Evolutionary conservation across 2,329 filamentous ascomycete genomes (phyloP).

Genomic region (Zalaria obscura): DNA sequence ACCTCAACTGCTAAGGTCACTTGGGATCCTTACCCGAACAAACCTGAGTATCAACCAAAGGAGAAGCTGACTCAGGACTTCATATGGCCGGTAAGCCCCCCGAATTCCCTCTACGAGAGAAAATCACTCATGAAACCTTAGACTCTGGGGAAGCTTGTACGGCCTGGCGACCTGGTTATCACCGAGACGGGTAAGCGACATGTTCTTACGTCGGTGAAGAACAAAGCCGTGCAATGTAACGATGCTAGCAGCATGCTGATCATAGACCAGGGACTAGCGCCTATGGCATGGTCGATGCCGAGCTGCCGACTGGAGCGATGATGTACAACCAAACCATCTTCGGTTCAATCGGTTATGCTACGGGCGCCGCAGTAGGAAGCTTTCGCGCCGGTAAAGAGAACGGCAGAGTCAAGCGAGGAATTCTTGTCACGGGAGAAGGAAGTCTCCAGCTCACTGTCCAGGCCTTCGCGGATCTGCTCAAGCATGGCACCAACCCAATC

Average conservation of each 20-base stretch:
- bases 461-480: constrained; percentile 72
- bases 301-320: too few species aligned
- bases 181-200: constrained; percentile 48
- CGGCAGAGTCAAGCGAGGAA: constrained; percentile 39
- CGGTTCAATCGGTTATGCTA: constrained; percentile 52
- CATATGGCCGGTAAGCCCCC: constrained; percentile 55
- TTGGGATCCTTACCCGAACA: too few species aligned
- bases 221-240: too few species aligned
- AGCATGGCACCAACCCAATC: constrained; percentile 58
- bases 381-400: constrained; percentile 46
- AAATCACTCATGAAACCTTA: too few species aligned
- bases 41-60: constrained; percentile 26
- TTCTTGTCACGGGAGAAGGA: constrained; percentile 82
- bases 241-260: too few species aligned
- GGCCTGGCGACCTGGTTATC: too few species aligned
- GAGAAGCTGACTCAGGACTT: constrained; percentile 64
- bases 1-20: too few species aligned
- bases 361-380: constrained; percentile 51
- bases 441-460: constrained; percentile 76
- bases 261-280: too few species aligned
- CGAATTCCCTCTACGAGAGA: too few species aligned
- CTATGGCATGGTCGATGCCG: too few species aligned
- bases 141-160: too few species aligned
- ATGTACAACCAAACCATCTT: constrained; percentile 61
- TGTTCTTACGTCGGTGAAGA: too few species aligned